Evolutionary conservation across 2,329 filamentous ascomycete genomes (phyloP), one percentile per base, ranked within the genome.

Genomic region (Celoporthe dispersa): DNA sequence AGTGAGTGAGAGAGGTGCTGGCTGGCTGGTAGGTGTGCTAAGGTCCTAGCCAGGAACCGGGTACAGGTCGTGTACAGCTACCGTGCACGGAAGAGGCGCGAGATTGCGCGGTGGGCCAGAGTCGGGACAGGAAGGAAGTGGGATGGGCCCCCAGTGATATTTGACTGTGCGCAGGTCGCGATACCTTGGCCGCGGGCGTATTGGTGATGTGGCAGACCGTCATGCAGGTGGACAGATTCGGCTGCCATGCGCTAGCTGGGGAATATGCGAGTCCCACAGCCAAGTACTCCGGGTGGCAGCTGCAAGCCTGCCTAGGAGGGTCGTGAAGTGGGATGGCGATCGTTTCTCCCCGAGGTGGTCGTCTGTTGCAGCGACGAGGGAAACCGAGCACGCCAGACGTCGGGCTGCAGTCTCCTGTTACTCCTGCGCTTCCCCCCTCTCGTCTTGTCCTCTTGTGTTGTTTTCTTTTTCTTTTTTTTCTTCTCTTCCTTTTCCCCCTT

Each of bases 191-290:
- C 79, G 78, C 79, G 78, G 79, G 44, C 77, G 78, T 76, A 80
- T 79, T 79, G 79, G 78, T 83, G 81, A 83, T 79, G 80, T 84
- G 82, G 81, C 82, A 82, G 79, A 76, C 75, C 76, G 77, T 79
- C 57, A 82, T 84, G 82, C 82, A 84, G 76, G 81, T 81, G 76
- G 79, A 80, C 81, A 76, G 75, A 78, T 83, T 81, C 75, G 80
- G 82, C 79, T 75, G 79, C 77, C 59, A 75, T 72, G 76, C 75
- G 74, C 75, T 74, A 64, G 73, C 75, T 77, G 74, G 75, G 73
- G 72, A 70, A 51, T 5, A 71, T 73, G 75, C 73, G 71, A 74
- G 73, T 73, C 72, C 70, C 71, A 74, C 73, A 74, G 64, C 63
- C 63, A 51, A 64, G 72, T 60, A 59, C 55, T 66, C 68, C 66